Evolutionary conservation across 805 yeast species (phyloP).

Genomic region (Suhomyces pyralidae): DNA sequence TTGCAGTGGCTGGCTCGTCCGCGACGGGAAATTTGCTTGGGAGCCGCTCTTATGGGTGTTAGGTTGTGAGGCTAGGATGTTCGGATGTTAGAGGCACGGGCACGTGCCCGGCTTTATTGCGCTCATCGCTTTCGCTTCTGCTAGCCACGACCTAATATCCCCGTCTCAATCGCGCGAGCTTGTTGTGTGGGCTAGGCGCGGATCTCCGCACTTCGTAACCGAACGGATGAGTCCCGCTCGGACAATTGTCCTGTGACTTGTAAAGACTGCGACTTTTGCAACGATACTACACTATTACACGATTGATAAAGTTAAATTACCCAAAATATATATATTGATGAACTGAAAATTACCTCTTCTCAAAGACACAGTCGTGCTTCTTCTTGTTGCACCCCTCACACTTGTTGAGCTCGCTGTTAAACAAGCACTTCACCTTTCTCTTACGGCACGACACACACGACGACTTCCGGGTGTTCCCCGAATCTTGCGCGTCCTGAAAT

Average conservation of each 20-base stretch:
- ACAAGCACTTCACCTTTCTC: conserved; percentile 43
- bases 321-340: background rate
- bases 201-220: background rate
- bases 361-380: conserved; percentile 33
- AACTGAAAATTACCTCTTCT: conserved; percentile 10
- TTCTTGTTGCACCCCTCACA: conserved; percentile 43
- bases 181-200: background rate
- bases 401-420: conserved; percentile 24
- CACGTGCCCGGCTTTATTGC: background rate
- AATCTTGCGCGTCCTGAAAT: conserved; percentile 7
- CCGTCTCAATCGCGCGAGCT: background rate
- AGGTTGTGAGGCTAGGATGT: background rate
- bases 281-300: background rate
- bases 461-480: conserved; percentile 26
- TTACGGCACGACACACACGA: conserved; percentile 41
- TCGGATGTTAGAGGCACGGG: background rate
- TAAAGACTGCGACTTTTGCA: background rate
- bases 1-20: background rate
- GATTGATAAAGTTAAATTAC: background rate
- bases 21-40: background rate
- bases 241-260: background rate
- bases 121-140: background rate
- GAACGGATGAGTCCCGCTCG: background rate
- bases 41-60: background rate
- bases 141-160: background rate